Evolutionary conservation across 345 rosid genomes (phyloP).

Genomic region (Acer negundo): DNA sequence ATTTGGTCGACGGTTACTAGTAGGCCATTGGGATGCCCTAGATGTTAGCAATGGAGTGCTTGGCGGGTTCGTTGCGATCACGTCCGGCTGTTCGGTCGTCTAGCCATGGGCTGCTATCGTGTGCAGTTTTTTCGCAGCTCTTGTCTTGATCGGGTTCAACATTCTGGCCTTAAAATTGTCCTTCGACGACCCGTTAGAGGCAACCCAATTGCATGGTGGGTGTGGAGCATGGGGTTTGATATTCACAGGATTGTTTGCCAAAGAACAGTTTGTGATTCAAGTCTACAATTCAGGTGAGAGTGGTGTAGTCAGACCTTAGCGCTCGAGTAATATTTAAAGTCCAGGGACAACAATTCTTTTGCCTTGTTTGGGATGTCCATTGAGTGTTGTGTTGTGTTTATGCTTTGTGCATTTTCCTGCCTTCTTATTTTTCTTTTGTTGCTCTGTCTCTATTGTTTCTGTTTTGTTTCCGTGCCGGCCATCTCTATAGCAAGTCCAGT

Average conservation of each 20-base stretch:
- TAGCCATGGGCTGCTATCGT: conserved; percentile 76
- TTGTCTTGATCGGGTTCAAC: conserved; percentile 59
- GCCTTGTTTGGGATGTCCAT: too few species aligned
- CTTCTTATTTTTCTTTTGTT: too few species aligned
- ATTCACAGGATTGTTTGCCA: conserved; percentile 62
- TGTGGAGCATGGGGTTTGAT: conserved; percentile 70
- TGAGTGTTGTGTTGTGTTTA: too few species aligned
- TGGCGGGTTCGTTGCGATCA: conserved; percentile 61
- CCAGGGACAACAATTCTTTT: too few species aligned
- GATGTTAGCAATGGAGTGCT: conserved; percentile 63
- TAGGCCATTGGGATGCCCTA: conserved; percentile 65
- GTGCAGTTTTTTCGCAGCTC: conserved; percentile 49
- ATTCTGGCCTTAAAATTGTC: conserved; percentile 35
- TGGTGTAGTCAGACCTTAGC: conserved; percentile 43
- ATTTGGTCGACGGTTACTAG: conserved; percentile 47
- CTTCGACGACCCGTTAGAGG: conserved; percentile 68
- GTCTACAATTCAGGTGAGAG: conserved; percentile 46
- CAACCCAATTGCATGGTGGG: conserved; percentile 61
- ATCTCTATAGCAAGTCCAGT: too few species aligned
- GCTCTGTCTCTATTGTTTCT: too few species aligned
- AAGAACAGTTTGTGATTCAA: conserved; percentile 57
- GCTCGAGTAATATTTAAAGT: too few species aligned
- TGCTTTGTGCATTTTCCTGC: too few species aligned
- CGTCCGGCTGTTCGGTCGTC: conserved; percentile 65
- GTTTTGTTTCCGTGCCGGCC: too few species aligned